Evolutionary conservation across 179 eudicot species (phyloP), one percentile per base, ranked within the genome.

Genomic region (Silene vulgaris): DNA sequence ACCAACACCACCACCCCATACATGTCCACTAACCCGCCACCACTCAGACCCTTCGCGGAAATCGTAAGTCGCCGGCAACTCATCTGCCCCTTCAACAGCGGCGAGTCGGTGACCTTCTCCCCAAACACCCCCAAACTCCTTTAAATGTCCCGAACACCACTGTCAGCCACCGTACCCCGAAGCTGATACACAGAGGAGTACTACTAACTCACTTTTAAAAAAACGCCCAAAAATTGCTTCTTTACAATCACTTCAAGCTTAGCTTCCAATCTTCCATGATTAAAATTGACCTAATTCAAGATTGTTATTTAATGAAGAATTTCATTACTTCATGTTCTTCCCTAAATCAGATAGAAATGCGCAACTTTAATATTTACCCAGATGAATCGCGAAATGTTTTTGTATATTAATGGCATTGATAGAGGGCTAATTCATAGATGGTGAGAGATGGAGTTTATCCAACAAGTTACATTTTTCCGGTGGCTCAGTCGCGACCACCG

Each of bases 371-470:
- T 84, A 21, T 75, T 86, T 29, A 1, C 84, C 80, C 86, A 81
- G 60, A 81, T 89, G 80, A 62, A 82, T 77, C 74, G 60, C 91
- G 91, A 3, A 90, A 87, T 81, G 84, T 79, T 13, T 82, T 87
- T 60, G 92, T 89, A 2, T 90, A 89, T 75, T 87, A 90, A 23
- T 23, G 67, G 87, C 90, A 5, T 37, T 89, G 28, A 86, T 90
- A 84, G 91, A 76, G 93, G 88, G n/a, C 72, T 79, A 40, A 72
- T 87, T 48, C 82, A 80, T 73, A 83, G 85, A 85, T 86, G 90
- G 80, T 86, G 69, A 87, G 87, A 50, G 75, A 23, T 54, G 23
- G 57, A 67, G 63, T 86, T 28, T 52, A 23, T 20, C 91, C 96
- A n/a, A 84, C 86, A 30, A 90, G 92, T 69, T 90, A 82, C 93